phyloP scores from a whole-genome alignment of 371 early-diverging fungal genomes.

The Sporodiniella umbellata region DNA sequence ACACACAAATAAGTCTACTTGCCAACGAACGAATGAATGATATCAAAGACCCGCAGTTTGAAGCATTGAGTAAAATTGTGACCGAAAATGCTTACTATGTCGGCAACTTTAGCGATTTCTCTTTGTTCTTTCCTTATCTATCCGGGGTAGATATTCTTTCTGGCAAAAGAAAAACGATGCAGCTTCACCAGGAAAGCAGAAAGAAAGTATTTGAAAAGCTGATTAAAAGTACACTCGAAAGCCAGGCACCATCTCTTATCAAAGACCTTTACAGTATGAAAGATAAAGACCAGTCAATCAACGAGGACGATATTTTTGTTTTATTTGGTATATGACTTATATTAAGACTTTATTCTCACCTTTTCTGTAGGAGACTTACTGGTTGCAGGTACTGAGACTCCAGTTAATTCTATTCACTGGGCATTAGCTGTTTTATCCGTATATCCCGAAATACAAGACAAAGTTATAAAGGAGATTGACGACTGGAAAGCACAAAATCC shows the following conservation, averaged over 20 bases:
- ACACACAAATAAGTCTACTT: too few relatives aligned
- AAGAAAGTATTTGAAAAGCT: neutral
- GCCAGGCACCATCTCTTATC: slow-evolving; percentile 14
- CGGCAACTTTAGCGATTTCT: too few relatives aligned
- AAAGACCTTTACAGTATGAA: slow-evolving; percentile 15
- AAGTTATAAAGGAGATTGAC: slow-evolving; percentile 12
- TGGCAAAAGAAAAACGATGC: slow-evolving; percentile 3
- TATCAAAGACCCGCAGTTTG: too few relatives aligned
- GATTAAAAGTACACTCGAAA: neutral
- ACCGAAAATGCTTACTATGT: too few relatives aligned
- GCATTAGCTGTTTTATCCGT: slow-evolving; percentile 12
- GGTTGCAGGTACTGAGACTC: slow-evolving; percentile 23
- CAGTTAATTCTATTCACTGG: slow-evolving; percentile 14
- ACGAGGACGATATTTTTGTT: slow-evolving; percentile 21
- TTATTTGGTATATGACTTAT: neutral
- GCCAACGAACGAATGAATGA: too few relatives aligned
- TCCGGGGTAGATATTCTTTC: slow-evolving; percentile 2
- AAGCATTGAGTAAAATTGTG: too few relatives aligned
- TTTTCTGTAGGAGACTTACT: slow-evolving; percentile 15
- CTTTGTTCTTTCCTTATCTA: slow-evolving; percentile 17
- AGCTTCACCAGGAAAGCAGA: neutral
- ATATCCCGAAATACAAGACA: slow-evolving; percentile 16
- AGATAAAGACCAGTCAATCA: slow-evolving; percentile 17
- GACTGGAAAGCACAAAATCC: slow-evolving; percentile 6
- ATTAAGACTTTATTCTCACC: neutral